Evolutionary conservation across 1,284 basidiomycete species (phyloP).

Genomic region (Boletus semigastroideus): DNA sequence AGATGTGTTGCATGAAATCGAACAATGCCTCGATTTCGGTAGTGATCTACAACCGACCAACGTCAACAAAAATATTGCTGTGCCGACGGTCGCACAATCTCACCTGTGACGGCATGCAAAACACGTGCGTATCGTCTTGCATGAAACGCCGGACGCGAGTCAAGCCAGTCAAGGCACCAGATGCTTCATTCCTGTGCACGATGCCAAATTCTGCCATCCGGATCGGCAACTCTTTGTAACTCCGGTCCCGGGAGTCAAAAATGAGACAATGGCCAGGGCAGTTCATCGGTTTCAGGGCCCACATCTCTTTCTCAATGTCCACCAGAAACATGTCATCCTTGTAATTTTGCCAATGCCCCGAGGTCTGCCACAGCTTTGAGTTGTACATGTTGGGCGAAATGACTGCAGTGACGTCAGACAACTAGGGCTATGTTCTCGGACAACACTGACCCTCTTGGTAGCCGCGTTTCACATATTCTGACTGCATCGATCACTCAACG

Average conservation of each 20-base stretch:
- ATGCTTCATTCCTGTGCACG: slow-evolving; percentile 96
- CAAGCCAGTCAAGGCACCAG: slow-evolving; percentile 90
- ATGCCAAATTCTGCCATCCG: slow-evolving; percentile 99
- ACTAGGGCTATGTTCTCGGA: neutral
- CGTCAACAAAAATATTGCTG: neutral
- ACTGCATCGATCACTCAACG: slow-evolving; percentile 37
- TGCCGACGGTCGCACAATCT: slow-evolving; percentile 9
- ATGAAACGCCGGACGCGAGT: slow-evolving; percentile 94
- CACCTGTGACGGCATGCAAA: slow-evolving; percentile 94
- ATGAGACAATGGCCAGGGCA: slow-evolving; percentile 98
- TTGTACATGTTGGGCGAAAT: slow-evolving; percentile 99
- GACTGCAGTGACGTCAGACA: slow-evolving; percentile 48
- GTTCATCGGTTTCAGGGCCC: slow-evolving; percentile 98
- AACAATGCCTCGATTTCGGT: slow-evolving; percentile 87
- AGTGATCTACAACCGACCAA: slow-evolving; percentile 61
- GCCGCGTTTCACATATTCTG: slow-evolving; percentile 83
- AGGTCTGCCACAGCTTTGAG: slow-evolving; percentile 97
- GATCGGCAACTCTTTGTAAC: slow-evolving; percentile 94
- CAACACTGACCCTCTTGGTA: slow-evolving; percentile 72
- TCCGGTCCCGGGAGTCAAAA: slow-evolving; percentile 93
- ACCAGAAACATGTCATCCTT: slow-evolving; percentile 97
- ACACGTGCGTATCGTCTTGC: slow-evolving; percentile 97
- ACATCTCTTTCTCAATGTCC: slow-evolving; percentile 93
- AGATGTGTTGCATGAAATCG: slow-evolving; percentile 93
- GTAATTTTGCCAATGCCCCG: slow-evolving; percentile 98